Conservation (phyloP, 345 rosid species). For the Triadica sebifera region DNA sequence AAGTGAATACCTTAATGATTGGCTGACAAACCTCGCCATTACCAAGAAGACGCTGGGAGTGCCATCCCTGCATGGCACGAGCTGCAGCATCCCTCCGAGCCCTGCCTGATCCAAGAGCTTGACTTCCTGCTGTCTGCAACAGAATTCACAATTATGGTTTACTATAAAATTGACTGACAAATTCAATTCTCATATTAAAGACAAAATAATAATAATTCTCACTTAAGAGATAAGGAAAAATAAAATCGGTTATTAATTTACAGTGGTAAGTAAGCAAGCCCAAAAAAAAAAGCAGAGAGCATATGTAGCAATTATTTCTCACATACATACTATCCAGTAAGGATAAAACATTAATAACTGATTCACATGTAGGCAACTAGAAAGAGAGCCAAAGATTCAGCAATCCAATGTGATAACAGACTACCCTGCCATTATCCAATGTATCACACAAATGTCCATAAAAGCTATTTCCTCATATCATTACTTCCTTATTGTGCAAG, state of each 20-base stretch:
- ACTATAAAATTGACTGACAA: not conserved
- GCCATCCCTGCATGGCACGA: constrained; percentile 43
- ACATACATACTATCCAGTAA: not conserved
- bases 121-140: constrained; percentile 28
- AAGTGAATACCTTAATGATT: constrained; percentile 26
- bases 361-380: not conserved
- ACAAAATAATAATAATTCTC: not conserved
- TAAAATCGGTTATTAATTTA: not conserved
- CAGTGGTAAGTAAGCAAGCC: not conserved
- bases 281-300: not conserved
- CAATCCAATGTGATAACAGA: not conserved
- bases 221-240: not conserved
- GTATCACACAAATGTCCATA: not conserved
- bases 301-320: not conserved
- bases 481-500: not conserved
- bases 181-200: not conserved
- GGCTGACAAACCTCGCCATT: constrained; percentile 36
- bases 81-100: constrained; percentile 36
- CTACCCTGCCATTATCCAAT: not conserved
- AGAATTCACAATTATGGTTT: not conserved
- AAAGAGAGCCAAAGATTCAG: not conserved
- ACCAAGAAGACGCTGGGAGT: constrained; percentile 36
- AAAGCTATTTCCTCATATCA: not conserved
- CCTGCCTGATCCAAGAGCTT: constrained; percentile 30
- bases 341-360: not conserved